Base-by-base conservation (phyloP, 371 early-diverging fungal genomes). In the Apophysomyces elegans region DNA sequence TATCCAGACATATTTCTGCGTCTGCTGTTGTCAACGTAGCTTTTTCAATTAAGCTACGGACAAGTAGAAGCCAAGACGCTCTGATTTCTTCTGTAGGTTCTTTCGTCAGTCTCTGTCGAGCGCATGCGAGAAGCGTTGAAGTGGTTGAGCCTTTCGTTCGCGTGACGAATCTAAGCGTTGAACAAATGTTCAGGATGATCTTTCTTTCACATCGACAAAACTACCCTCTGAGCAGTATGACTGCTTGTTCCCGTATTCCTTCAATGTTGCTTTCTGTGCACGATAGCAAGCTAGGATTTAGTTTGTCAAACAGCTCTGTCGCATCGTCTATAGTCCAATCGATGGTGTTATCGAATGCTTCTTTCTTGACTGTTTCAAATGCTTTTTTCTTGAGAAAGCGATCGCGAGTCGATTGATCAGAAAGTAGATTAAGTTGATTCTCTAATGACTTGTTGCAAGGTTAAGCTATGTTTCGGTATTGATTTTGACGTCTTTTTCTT, bases 81-180 rank as follows among this genome's bases (percentile, higher is more conserved):
- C 76, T 62, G 32, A 76, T 68, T 45, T 76, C 76, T 32, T 76
- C 76, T 9, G 76, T 76, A 7, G 43, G 37, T 36, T 76, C 76
- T 13, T 18, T 11, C 9, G 38, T 8, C 54, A 38, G 13, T 62
- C 16, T 43, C 43, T 43, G 35, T 7, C 14, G 26, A 13, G 16
- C 37, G 11, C 16, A 16, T 37, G 14, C 32, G 9, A 54, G 26
- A 38, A 37, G 13, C 59, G 37, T 6, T 63, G 14, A 12, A 12
- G 16, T 11, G 37, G 11, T 59, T 41, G 14, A 58, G 1, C 7
- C 44, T 12, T 44, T 37, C 46, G 2, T 65, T 16, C 26, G 70
- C 46, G 11, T 35, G 12, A 37, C 13, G 18, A 37, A 14, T 32
- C 16, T 60, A 44, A 18, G 16, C 32, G 36, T 1, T 37, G 14